Base-by-base conservation (phyloP, 2,329 filamentous ascomycete genomes). In the Trichoderma harzianum region DNA sequence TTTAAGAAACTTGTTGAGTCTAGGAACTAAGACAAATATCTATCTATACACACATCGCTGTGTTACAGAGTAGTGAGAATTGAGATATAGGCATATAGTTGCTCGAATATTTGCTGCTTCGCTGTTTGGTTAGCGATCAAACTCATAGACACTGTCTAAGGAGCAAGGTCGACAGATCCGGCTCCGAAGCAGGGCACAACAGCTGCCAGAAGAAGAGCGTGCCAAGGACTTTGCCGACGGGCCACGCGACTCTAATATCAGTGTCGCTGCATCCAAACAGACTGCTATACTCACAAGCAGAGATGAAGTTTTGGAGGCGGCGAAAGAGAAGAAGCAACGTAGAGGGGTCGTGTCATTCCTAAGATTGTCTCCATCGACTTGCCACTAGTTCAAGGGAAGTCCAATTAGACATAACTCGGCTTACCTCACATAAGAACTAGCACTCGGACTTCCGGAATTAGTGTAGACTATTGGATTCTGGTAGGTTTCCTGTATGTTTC, bases 161-260 rank as follows among this genome's bases (percentile, higher is more conserved):
- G 7, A 43, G 39, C 16, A 4, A 18, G 3, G 0, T 43, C 16
- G 39, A 43, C 7, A 43, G 1, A 43, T 43, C 16, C 16, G 39
- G 39, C 16, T 43, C 39, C 3, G 16, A 43, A 7, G 7, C 39
- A 43, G 0, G n/a, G 3, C 0, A n/a, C 1, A 43, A 0, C 3
- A n/a, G 0, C 39, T 0, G n/a, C 39, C 39, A 43, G 7, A 18
- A 18, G 36, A 18, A 1, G 36, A 39, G 16, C n/a, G 4, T 39
- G 36, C 6, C 2, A 39, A 18, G 3, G 14, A 39, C 5, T 39
- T 18, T 3, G 6, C 14, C 14, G 36, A 18, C 36, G 0, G 14
- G 14, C 14, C 14, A 39, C 1, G 5, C 14, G 14, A 39, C 36
- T 18, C 36, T 0, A 43, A 43, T 7, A 1, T 1, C 0, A n/a